A percentile compares a stretch with the other conserved stretches of the same genome.
phyloP scores from a whole-genome alignment of 345 rosid genomes.

The Boechera divaricarpa region DNA sequence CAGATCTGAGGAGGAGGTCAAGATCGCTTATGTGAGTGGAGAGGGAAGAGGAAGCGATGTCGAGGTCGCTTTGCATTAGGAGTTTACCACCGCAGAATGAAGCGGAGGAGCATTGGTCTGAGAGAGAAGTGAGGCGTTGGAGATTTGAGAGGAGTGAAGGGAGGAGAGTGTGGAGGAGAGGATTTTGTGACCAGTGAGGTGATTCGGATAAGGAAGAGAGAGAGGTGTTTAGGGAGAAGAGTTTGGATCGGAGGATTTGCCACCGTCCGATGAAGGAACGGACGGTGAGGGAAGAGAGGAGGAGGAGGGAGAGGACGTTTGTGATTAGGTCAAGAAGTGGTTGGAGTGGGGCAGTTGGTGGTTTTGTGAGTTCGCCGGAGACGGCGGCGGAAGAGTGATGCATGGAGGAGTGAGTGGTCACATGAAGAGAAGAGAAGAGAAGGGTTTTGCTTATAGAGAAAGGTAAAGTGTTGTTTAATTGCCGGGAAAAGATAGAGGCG shows the following conservation, averaged over 20 bases:
- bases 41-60: conserved; percentile 70
- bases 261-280: conserved; percentile 74
- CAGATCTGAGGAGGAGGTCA: conserved; percentile 79
- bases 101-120: conserved; percentile 55
- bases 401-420: conserved; percentile 45
- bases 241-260: conserved; percentile 72
- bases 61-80: conserved; percentile 87
- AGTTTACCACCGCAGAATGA: conserved; percentile 78
- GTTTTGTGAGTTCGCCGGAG: conserved; percentile 34
- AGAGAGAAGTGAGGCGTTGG: conserved; percentile 73
- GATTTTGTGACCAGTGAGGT: conserved; percentile 73
- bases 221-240: conserved; percentile 57
- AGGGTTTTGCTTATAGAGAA: conserved; percentile 25
- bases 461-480: conserved; percentile 37
- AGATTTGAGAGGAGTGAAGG: conserved; percentile 75
- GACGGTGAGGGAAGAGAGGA: conserved; percentile 62
- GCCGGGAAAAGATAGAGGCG: conserved; percentile 30
- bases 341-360: conserved; percentile 56
- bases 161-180: conserved; percentile 73
- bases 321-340: conserved; percentile 63
- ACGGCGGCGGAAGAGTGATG: conserved; percentile 49
- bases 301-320: conserved; percentile 69
- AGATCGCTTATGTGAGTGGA: conserved; percentile 66
- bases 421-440: conserved; percentile 20
- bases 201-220: conserved; percentile 67